phyloP scores from a whole-genome alignment of 2,329 filamentous ascomycete genomes.

The Pseudogymnoascus sp. region DNA sequence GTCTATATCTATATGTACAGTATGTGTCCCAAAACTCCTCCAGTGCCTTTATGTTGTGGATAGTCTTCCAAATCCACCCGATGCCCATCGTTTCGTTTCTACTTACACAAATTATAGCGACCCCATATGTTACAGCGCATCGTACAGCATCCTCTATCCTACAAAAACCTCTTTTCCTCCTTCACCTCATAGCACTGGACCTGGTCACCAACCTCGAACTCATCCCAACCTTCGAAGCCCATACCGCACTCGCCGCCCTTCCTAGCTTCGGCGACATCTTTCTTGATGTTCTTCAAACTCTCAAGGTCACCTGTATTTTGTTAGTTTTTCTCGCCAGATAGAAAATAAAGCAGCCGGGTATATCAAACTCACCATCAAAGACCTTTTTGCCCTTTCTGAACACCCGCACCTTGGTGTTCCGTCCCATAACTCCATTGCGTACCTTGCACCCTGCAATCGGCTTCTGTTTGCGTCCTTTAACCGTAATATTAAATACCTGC shows the following conservation, averaged over 20 bases:
- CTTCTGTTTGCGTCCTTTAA: slow-evolving; percentile 61
- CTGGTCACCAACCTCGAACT: slow-evolving; percentile 71
- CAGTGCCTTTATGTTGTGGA: not conserved
- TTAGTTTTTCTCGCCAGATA: slow-evolving; percentile 10
- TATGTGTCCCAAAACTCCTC: not conserved
- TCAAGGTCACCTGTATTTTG: slow-evolving; percentile 57
- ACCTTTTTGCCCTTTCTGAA: slow-evolving; percentile 61
- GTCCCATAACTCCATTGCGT: slow-evolving; percentile 66
- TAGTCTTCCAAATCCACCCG: not conserved
- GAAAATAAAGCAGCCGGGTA: slow-evolving; percentile 4
- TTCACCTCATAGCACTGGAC: slow-evolving; percentile 83
- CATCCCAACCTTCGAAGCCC: slow-evolving; percentile 70
- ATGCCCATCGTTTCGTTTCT: not conserved
- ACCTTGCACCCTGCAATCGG: slow-evolving; percentile 84
- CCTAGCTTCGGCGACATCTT: slow-evolving; percentile 79
- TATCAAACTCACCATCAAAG: slow-evolving; percentile 64
- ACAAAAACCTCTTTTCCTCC: slow-evolving; percentile 49
- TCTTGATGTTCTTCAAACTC: slow-evolving; percentile 86
- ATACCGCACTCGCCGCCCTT: slow-evolving; percentile 95
- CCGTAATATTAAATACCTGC: slow-evolving; percentile 74
- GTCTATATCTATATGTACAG: slow-evolving; percentile 3
- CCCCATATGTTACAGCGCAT: not conserved
- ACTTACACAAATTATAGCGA: slow-evolving; percentile 5
- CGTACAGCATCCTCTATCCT: slow-evolving; percentile 11
- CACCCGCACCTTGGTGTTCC: slow-evolving; percentile 59